phyloP scores from a whole-genome alignment of 1,139 yeast species.

The Debaryomyces singareniensis region DNA sequence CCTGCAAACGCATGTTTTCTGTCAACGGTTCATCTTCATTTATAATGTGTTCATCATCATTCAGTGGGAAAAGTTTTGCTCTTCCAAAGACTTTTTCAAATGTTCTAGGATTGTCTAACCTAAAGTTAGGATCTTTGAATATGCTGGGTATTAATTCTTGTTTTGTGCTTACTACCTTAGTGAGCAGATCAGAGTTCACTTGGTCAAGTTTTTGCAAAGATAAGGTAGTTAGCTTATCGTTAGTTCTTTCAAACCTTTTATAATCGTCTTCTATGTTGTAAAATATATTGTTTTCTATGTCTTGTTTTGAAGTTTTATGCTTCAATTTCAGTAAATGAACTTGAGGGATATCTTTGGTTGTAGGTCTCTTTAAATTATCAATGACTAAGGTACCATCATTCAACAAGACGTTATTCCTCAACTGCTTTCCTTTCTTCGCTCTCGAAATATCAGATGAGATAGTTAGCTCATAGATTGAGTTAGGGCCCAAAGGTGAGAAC shows the following conservation, averaged over 20 bases:
- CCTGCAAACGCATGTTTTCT: constrained; percentile 62
- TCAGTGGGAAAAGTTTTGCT: constrained; percentile 30
- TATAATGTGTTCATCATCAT: constrained; percentile 10
- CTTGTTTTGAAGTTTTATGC: constrained; percentile 42
- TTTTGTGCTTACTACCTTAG: constrained; percentile 1
- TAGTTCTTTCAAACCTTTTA: constrained; percentile 44
- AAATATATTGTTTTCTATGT: constrained; percentile 41
- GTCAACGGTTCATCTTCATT: constrained; percentile 7
- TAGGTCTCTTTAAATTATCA: constrained; percentile 57
- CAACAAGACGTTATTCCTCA: constrained; percentile 28
- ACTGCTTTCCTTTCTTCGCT: constrained; percentile 24
- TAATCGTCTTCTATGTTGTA: constrained; percentile 47
- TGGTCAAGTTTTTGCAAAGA: constrained; percentile 34
- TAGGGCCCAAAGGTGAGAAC: constrained; percentile 67
- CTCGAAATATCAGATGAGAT: constrained; percentile 49
- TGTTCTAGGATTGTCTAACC: constrained; percentile 82
- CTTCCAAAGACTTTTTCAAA: constrained; percentile 69
- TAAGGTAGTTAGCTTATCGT: constrained; percentile 43
- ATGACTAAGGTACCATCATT: constrained; percentile 38
- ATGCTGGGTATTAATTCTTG: constrained; percentile 52
- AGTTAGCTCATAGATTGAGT: constrained; percentile 70
- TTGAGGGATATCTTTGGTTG: constrained; percentile 79
- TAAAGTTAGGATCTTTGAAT: constrained; percentile 62
- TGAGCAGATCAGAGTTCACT: background rate
- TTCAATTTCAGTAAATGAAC: constrained; percentile 58